Evolutionary conservation across 2,329 filamentous ascomycete genomes (phyloP).

Genomic region (Harringtonia lauricola): DNA sequence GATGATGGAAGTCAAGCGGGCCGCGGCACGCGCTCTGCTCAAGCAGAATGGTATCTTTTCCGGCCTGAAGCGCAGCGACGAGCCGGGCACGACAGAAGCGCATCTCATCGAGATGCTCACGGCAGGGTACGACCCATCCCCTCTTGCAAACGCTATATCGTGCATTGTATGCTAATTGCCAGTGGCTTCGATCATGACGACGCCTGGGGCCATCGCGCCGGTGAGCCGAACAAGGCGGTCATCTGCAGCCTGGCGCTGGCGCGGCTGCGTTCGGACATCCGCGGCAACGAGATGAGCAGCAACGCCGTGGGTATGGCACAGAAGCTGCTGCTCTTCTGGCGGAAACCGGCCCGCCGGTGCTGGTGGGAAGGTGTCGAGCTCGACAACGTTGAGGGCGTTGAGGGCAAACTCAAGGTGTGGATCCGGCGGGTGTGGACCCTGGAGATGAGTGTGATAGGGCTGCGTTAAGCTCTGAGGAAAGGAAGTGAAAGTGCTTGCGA

Average conservation of each 20-base stretch:
- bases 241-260: conserved; percentile 94
- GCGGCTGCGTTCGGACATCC: conserved; percentile 82
- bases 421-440: conserved; percentile 96
- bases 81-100: conserved; percentile 91
- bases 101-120: conserved; percentile 99
- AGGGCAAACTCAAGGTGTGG: conserved; percentile 94
- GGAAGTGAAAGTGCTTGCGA: too few relatives aligned
- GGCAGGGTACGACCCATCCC: conserved; percentile 89
- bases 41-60: conserved; percentile 93
- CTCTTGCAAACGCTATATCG: too few relatives aligned
- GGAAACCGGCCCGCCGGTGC: conserved; percentile 89
- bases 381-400: conserved; percentile 76
- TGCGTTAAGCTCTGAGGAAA: conserved; percentile 38
- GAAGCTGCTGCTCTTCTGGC: conserved; percentile 94
- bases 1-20: conserved; percentile 94
- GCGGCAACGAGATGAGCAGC: conserved; percentile 62
- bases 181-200: conserved; percentile 96
- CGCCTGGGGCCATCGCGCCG: conserved; percentile 90
- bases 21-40: conserved; percentile 75
- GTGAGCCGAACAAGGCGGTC: conserved; percentile 95
- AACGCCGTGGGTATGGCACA: conserved; percentile 95
- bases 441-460: conserved; percentile 91
- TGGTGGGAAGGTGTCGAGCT: conserved; percentile 99
- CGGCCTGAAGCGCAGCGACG: conserved; percentile 86
- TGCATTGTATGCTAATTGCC: too few relatives aligned